Conservation (phyloP, 2,329 filamentous ascomycete genomes). For the Chaetothyriales sp. region DNA sequence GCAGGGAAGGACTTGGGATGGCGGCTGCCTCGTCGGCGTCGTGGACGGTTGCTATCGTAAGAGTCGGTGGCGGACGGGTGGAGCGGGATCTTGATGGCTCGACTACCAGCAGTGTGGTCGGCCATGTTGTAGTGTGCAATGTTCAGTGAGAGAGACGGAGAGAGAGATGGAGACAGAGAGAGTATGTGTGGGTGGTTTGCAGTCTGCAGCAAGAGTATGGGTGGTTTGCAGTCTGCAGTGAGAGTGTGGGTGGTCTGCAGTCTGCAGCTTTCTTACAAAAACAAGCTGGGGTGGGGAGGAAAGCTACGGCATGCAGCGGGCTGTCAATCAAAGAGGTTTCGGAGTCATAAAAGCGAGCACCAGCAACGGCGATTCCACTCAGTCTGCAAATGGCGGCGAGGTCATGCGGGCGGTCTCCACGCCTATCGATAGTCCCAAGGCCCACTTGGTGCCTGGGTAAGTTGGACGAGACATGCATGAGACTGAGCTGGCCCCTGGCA, state of each 20-base stretch:
- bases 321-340: background rate
- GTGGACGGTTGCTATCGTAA: slow-evolving; percentile 5
- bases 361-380: background rate
- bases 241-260: too few relatives aligned
- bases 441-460: background rate
- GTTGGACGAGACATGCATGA: background rate
- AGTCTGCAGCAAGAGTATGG: too few relatives aligned
- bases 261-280: too few relatives aligned
- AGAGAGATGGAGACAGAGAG: too few relatives aligned
- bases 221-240: too few relatives aligned
- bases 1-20: slow-evolving; percentile 6
- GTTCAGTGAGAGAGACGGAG: too few relatives aligned
- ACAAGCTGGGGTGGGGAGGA: background rate
- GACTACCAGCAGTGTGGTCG: background rate
- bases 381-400: background rate
- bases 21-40: slow-evolving; percentile 11
- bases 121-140: too few relatives aligned
- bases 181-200: too few relatives aligned
- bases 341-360: background rate
- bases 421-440: background rate
- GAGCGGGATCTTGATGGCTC: slow-evolving; percentile 18
- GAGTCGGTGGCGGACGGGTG: slow-evolving; percentile 1
- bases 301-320: background rate
- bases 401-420: background rate
- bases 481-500: background rate